Base-by-base conservation (phyloP, 2,329 filamentous ascomycete genomes). In the Fusarium tanahbumbuense region DNA sequence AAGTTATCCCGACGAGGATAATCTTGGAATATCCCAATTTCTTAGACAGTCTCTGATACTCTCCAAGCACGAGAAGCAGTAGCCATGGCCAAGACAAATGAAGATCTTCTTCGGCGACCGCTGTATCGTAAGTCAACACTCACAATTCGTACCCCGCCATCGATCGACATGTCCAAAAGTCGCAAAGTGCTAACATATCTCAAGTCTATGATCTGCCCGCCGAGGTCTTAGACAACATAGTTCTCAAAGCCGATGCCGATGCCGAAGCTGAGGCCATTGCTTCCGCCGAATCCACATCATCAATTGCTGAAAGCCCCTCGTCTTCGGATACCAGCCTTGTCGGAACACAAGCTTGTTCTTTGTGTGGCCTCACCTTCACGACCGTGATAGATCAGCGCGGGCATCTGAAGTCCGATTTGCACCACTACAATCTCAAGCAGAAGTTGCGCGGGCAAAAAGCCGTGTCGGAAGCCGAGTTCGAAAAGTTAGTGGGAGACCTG, bases 351-450 rank as follows among this genome's bases (percentile, higher is more conserved):
- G 88, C 93, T 16, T 99, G 96, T 78, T 89, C 91, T 2, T 85
- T 98, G 7, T 99, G 96, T 81, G 84, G 86, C 41, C 85, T 94
- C 40, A 83, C 86, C 8, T 97, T 97, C 75, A 76, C 85, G 32
- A 91, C 86, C 12, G 86, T 97, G 10, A 85, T 89, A 65, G 95
- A 98, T 67, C 95, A 98, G 78, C 88, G 93, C 66, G 87, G 89
- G 63, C 96, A 99, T 80, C 89, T 93, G 61, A 92, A 93, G 75
- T 97, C 95, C 12, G 96, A 99, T 76, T 85, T 97, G 50, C 96
- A 99, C 79, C 88, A 91, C 70, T 99, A 98, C 82, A 99, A 99
- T 78, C 82, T 98, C 66, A 98, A 97, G 81, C 92, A 95, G 78
- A 97, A 93, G 83, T 83, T 97, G 60, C 89, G 93, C 48, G 93